Evolutionary conservation across 2,329 filamentous ascomycete genomes (phyloP).

Genomic region (Neophaeococcomyces aloes): DNA sequence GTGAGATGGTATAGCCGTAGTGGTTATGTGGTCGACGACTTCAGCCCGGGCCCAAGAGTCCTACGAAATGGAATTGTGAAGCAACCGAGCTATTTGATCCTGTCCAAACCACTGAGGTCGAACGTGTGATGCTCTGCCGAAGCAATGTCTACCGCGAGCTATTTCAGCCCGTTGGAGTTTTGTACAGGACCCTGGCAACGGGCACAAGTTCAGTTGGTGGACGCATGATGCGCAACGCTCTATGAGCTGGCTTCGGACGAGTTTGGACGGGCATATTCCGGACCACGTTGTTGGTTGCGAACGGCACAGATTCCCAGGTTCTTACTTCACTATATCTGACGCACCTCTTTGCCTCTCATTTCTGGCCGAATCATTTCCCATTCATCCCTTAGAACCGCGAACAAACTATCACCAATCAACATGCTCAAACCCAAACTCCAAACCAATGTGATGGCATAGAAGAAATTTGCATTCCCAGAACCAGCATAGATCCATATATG

Average conservation of each 20-base stretch:
- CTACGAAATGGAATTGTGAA: conserved; percentile 40
- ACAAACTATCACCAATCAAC: conserved; percentile 75
- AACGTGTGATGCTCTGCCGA: neutral
- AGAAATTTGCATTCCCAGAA: conserved; percentile 97
- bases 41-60: conserved; percentile 40
- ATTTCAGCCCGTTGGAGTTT: neutral
- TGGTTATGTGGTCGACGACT: conserved; percentile 44
- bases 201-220: too few relatives aligned
- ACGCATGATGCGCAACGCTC: too few relatives aligned
- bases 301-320: neutral
- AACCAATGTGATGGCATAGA: conserved; percentile 97
- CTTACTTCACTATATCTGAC: conserved; percentile 56
- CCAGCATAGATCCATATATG: conserved; percentile 97
- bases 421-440: conserved; percentile 88
- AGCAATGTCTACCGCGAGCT: neutral
- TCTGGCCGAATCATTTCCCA: conserved; percentile 88
- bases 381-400: conserved; percentile 81
- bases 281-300: neutral
- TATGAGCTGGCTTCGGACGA: too few relatives aligned
- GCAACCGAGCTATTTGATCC: conserved; percentile 42
- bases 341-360: conserved; percentile 75
- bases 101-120: conserved; percentile 36
- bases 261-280: too few relatives aligned
- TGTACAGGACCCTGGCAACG: too few relatives aligned
- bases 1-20: conserved; percentile 39